Evolutionary conservation across 1,284 basidiomycete species (phyloP).

Genomic region (Cutaneotrichosporon sp.): DNA sequence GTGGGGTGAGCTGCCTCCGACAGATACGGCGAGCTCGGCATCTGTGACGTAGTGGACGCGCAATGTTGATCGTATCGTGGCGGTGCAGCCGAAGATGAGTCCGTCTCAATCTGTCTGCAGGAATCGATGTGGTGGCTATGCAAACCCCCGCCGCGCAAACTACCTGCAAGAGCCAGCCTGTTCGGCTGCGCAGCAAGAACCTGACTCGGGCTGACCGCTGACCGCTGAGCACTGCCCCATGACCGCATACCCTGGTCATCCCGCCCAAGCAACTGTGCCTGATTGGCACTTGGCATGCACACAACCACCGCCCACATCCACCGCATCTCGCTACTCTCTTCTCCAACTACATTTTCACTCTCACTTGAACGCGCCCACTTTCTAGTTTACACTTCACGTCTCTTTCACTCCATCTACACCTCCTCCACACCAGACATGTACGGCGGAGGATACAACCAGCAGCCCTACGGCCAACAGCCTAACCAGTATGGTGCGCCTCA

Average conservation of each 20-base stretch:
- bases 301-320: neutral
- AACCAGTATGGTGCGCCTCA: constrained; percentile 14
- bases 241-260: neutral
- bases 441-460: constrained; percentile 14
- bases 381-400: neutral
- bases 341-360: neutral
- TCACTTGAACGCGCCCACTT: neutral
- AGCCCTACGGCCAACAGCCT: constrained; percentile 26
- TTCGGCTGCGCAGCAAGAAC: no score
- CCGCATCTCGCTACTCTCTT: neutral
- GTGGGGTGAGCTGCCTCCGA: no score
- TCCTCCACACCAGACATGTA: constrained; percentile 1
- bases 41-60: no score
- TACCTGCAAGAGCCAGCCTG: no score
- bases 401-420: neutral
- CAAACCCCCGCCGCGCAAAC: no score
- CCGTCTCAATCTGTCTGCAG: no score
- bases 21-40: no score
- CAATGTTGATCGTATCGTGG: no score
- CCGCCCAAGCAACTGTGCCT: neutral
- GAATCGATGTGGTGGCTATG: no score
- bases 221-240: neutral
- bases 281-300: neutral
- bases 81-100: no score
- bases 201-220: no score